A percentile compares a stretch with the other conserved stretches of the same genome.
Conservation (phyloP, 2,329 filamentous ascomycete species). For the Mycogone perniciosa region DNA sequence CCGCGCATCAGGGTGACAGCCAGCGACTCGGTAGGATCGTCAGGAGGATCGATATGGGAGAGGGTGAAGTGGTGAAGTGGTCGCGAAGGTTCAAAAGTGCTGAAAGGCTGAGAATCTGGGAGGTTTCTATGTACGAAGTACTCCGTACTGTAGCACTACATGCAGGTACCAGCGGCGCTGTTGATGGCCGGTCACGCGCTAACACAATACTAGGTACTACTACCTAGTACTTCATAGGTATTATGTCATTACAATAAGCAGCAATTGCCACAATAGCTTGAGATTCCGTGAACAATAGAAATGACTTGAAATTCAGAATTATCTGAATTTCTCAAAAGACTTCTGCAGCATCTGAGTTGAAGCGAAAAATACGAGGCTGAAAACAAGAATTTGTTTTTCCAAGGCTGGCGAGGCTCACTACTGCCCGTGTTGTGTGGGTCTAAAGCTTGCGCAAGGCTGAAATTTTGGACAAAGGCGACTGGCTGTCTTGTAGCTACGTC, state of each 20-base stretch:
- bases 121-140: not conserved
- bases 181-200: too few relatives aligned
- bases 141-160: too few relatives aligned
- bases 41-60: not conserved
- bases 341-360: too few relatives aligned
- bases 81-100: slow-evolving; percentile 7
- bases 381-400: too few relatives aligned
- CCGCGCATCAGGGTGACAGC: not conserved
- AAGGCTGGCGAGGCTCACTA: not conserved
- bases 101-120: slow-evolving; percentile 8
- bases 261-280: too few relatives aligned
- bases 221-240: too few relatives aligned
- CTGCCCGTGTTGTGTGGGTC: slow-evolving; percentile 11
- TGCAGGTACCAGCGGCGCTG: slow-evolving; percentile 4
- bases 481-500: not conserved
- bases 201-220: too few relatives aligned
- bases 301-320: too few relatives aligned
- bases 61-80: not conserved
- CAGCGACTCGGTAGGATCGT: not conserved
- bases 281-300: too few relatives aligned
- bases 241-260: too few relatives aligned
- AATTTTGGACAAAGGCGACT: slow-evolving; percentile 14
- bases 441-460: slow-evolving; percentile 16
- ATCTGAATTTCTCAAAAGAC: too few relatives aligned
- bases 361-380: too few relatives aligned